Base-by-base conservation (phyloP, 208 protist species). In the Acanthamoeba quina region DNA sequence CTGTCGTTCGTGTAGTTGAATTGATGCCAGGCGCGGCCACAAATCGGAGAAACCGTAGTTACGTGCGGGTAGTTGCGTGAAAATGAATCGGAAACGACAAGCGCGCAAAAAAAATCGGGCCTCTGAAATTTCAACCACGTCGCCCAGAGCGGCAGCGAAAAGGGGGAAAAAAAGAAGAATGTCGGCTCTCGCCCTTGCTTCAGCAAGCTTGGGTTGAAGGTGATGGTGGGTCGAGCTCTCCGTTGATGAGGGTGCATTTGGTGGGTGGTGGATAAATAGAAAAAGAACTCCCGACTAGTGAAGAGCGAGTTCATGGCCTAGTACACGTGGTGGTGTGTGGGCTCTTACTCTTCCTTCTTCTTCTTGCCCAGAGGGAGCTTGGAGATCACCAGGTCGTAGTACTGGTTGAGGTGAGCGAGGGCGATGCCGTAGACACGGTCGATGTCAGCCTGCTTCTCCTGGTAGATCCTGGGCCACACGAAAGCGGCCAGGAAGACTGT, bases 401-500 rank as follows among this genome's bases (percentile, higher is more conserved):
- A 64, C 58, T 82, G 52, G 70, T 76, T 62, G 70, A 94, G 54
- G 56, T 86, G 49, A 24, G 60, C 26, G 21, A 83, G 31, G 26
- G 58, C 90, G 54, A 86, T 64, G 54, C 41, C 31, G 47, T 74
- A 94, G 52, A 94, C 10, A 17, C 72, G 49, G 34, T 94, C 90
- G 56, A 94, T 94, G 70, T 94, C 90, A 26, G 60, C 68, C 90
- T 94, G 49, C 76, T 94, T 94, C 90, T 94, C 90, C 76, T 83
- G 68, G 47, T 94, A 94, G 90, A 94, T 62, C 34, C 90, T 60
- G 52, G 90, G 90, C 90, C 90, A 94, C 49, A 94, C 58, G 68
- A 94, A 94, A 17, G 76, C 70, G 56, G 76, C 90, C 0, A 94
- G 52, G 90, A 94, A 94, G 58, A 64, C 90, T 94, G 70, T 1